phyloP scores from a whole-genome alignment of 768 basidiomycete species.

The Sarcodon aspratus region DNA sequence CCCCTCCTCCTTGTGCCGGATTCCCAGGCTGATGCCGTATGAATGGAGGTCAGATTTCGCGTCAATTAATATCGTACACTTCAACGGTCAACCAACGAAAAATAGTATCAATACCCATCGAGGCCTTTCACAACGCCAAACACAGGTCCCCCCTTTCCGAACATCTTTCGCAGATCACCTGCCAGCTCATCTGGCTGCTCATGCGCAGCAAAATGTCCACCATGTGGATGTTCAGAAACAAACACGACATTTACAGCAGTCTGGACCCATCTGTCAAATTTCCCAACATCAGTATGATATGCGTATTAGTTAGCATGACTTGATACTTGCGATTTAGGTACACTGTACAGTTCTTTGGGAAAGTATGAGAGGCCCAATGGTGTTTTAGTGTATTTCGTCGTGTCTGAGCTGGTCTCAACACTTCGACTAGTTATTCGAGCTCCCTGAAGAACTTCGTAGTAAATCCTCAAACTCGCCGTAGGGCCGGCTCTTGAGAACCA shows the following conservation, averaged over 20 bases:
- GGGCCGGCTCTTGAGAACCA: conserved; percentile 51
- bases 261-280: conserved; percentile 9
- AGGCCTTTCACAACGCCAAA: conserved; percentile 9
- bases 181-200: conserved; percentile 14
- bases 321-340: conserved; percentile 11
- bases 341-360: conserved; percentile 13
- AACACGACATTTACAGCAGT: conserved; percentile 15
- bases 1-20: too few relatives aligned
- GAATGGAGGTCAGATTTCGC: too few relatives aligned
- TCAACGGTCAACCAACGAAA: too few relatives aligned
- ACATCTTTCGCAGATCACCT: conserved; percentile 16
- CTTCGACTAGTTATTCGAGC: background rate
- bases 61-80: too few relatives aligned
- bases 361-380: conserved; percentile 20
- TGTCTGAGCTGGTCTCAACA: background rate
- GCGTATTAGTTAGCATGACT: too few relatives aligned
- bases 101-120: conserved; percentile 8
- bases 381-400: background rate
- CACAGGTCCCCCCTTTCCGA: conserved; percentile 16
- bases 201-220: conserved; percentile 19
- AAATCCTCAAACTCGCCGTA: conserved; percentile 44
- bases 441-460: conserved; percentile 31
- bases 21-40: too few relatives aligned
- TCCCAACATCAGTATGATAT: too few relatives aligned
- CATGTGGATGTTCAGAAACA: conserved; percentile 11